Conservation (phyloP, 257 asterid species). For the Solanum piurae region DNA sequence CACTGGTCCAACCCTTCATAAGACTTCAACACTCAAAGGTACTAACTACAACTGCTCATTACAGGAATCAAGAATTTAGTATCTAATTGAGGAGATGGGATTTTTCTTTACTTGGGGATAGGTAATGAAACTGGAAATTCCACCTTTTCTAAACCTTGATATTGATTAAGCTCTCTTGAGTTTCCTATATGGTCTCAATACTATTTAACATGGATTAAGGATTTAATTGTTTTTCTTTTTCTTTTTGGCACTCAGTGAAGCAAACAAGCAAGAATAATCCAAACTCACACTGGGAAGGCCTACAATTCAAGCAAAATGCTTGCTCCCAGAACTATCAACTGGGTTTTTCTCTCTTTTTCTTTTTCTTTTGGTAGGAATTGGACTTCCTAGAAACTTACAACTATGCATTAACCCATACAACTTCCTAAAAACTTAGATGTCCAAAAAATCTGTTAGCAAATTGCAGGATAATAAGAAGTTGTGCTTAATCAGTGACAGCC, state of each 20-base stretch:
- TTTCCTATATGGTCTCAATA: background rate
- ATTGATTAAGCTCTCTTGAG: background rate
- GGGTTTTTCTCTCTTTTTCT: background rate
- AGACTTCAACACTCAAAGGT: background rate
- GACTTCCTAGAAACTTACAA: background rate
- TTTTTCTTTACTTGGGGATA: background rate
- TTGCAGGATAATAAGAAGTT: background rate
- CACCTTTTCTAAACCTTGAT: background rate
- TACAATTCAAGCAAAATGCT: background rate
- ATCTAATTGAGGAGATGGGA: background rate
- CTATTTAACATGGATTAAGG: background rate
- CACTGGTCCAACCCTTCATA: background rate
- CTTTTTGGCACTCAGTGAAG: background rate
- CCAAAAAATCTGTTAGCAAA: background rate
- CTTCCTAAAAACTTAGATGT: background rate
- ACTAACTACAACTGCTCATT: background rate
- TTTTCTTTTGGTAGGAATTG: background rate
- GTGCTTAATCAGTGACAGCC: background rate
- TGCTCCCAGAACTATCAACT: background rate
- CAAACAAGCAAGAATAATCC: background rate
- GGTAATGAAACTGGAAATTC: background rate
- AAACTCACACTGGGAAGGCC: background rate
- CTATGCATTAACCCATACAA: background rate
- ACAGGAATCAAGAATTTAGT: background rate
- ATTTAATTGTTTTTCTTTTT: background rate